Evolutionary conservation across 2,329 filamentous ascomycete genomes (phyloP), one percentile per base, ranked within the genome.

Genomic region (Emydomyces testavorans): DNA sequence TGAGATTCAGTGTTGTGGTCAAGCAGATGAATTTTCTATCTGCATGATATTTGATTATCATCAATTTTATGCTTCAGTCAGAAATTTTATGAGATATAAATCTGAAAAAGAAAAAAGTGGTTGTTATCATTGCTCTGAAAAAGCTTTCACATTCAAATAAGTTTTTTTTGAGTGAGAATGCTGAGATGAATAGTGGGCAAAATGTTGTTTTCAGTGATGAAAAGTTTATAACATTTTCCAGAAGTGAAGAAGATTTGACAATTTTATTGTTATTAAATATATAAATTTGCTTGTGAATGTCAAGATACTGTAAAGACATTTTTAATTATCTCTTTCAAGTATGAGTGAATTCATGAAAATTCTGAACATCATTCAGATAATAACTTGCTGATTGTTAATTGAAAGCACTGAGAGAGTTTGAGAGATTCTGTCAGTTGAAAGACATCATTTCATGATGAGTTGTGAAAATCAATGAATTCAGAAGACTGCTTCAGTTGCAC

Each of bases 181-280:
- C 29, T 42, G 13, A 42, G 39, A 29, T 42, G 23, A n/a, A 42
- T 42, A 42, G 8, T 6, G 39, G 23, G 5, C 6, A 42, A 15
- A 23, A 13, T 42, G 13, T 42, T 28, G 16, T 42, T 11, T 42
- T 42, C 10, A 16, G 3, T 29, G 13, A 23, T 18, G 39, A n/a
- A 18, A n/a, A 42, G 15, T 42, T 23, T 5, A 42, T 42, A 42
- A 42, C 16, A 29, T 42, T 42, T 42, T 23, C 13, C 11, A n/a
- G 23, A 42, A 20, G 3, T 31, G 39, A n/a, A 10, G 23, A n/a
- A 16, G 39, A n/a, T 2, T 16, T 42, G 1, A n/a, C 39, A 11
- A 42, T 42, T n/a, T 18, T 42, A 10, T 42, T 42, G 28, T 23
- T 42, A 29, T 42, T 42, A 29, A 16, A 42, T 29, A 42, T 28